These are phyloP conservation scores for Ceratobasidium theobromae DNA, from an alignment of 1,284 basidiomycete genomes.

Conservation along the genomic window DNA sequence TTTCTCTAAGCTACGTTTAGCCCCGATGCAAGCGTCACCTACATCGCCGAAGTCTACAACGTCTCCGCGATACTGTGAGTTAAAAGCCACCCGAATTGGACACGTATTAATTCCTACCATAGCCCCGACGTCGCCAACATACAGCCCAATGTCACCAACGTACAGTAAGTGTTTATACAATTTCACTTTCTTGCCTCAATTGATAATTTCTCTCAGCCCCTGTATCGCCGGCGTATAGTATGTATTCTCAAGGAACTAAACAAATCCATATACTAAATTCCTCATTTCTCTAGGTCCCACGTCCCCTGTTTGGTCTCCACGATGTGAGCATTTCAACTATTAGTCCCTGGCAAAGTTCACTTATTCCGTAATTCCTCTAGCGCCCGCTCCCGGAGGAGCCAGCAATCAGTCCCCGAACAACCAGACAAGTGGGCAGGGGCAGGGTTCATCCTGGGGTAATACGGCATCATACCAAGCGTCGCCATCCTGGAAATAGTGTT, in stretches of 20 bases:
- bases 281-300: constrained; percentile 51
- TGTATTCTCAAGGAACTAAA: background rate
- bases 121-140: constrained; percentile 79
- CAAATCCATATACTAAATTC: background rate
- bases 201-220: constrained; percentile 54
- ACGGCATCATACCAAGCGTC: constrained; percentile 30
- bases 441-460: constrained; percentile 27
- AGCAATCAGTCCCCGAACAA: constrained; percentile 12
- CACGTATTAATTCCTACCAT: constrained; percentile 66
- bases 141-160: constrained; percentile 61
- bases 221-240: constrained; percentile 77
- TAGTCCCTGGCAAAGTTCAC: background rate
- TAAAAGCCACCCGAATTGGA: constrained; percentile 36
- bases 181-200: background rate
- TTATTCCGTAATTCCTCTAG: background rate
- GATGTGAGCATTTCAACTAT: constrained; percentile 1
- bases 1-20: constrained; percentile 43
- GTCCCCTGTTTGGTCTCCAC: constrained; percentile 75
- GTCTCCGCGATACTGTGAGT: constrained; percentile 85
- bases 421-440: constrained; percentile 33
- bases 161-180: constrained; percentile 59
- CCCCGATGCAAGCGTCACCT: constrained; percentile 76
- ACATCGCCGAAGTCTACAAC: constrained; percentile 83
- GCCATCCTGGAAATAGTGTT: constrained; percentile 33
- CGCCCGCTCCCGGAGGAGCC: constrained; percentile 13